Conservation (phyloP, 306 rosid genomes). For the Ammopiptanthus mongolicus region DNA sequence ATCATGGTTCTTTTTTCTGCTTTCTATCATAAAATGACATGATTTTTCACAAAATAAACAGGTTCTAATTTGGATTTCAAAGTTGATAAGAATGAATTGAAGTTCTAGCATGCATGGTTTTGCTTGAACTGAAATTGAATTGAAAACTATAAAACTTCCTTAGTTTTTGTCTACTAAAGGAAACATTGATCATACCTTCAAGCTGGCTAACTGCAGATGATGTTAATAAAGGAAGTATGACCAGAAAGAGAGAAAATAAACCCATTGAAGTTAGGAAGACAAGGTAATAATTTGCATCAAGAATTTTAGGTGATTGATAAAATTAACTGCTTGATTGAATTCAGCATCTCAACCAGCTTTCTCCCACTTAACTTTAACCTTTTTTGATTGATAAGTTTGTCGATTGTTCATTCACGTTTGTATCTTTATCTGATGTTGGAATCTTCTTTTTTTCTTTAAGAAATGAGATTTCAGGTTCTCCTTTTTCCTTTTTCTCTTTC, state of each 20-base stretch:
- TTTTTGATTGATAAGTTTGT: conserved; percentile 32
- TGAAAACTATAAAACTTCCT: not conserved
- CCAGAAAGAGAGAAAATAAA: conserved; percentile 34
- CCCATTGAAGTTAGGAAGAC: conserved; percentile 55
- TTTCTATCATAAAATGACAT: not conserved
- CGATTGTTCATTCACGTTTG: conserved; percentile 59
- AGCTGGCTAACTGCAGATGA: conserved; percentile 59
- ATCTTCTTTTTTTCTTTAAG: conserved; percentile 45
- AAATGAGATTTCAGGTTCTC: conserved; percentile 21
- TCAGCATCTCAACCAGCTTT: conserved; percentile 36
- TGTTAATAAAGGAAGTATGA: conserved; percentile 33
- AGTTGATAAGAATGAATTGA: not conserved
- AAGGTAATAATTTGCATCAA: conserved; percentile 21
- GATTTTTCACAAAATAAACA: conserved; percentile 5
- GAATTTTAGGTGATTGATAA: conserved; percentile 21
- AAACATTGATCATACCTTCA: conserved; percentile 58
- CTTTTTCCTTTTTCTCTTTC: conserved; percentile 2
- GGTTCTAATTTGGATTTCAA: not conserved
- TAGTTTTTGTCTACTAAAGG: not conserved
- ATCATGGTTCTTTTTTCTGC: not conserved
- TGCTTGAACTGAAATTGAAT: conserved; percentile 17
- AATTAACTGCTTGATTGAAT: conserved; percentile 30
- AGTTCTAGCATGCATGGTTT: not conserved
- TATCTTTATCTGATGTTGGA: conserved; percentile 37
- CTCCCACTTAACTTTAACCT: conserved; percentile 30